These are phyloP conservation scores for Sporothrix variecibatus DNA, from an alignment of 2,329 filamentous ascomycete genomes.

Conservation along the genomic window DNA sequence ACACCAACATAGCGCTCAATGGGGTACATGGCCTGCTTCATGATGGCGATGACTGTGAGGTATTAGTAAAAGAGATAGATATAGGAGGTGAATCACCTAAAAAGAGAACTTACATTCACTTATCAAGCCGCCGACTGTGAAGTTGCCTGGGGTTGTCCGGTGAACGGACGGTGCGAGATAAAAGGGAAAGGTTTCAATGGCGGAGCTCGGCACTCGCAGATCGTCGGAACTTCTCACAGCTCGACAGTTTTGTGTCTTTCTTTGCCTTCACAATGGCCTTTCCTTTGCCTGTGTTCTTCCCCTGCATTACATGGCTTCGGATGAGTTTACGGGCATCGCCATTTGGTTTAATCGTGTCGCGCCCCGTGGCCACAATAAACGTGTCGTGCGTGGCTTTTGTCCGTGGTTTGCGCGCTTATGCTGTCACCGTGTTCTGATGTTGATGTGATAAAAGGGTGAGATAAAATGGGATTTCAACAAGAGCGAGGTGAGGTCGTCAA, in stretches of 20 bases:
- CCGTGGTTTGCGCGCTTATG: not conserved
- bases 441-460: not conserved
- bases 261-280: not conserved
- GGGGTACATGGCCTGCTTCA: conserved; percentile 36
- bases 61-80: conserved; percentile 31
- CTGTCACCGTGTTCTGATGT: not conserved
- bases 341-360: conserved; percentile 34
- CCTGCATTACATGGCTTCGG: conserved; percentile 47
- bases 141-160: not conserved
- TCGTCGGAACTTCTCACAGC: not conserved
- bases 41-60: conserved; percentile 37
- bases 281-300: conserved; percentile 39
- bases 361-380: conserved; percentile 17
- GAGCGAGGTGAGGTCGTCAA: not conserved
- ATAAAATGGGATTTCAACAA: not conserved
- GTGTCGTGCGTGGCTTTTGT: conserved; percentile 20
- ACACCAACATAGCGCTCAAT: conserved; percentile 39
- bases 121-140: not conserved
- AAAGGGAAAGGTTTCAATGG: too few species aligned
- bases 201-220: not conserved
- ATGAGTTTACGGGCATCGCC: conserved; percentile 41
- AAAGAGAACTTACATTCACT: not conserved
- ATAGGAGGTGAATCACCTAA: not conserved
- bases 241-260: not conserved
- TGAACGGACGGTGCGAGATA: not conserved